phyloP scores from a whole-genome alignment of 441 rosid genomes.

The Aleurites moluccanus region DNA sequence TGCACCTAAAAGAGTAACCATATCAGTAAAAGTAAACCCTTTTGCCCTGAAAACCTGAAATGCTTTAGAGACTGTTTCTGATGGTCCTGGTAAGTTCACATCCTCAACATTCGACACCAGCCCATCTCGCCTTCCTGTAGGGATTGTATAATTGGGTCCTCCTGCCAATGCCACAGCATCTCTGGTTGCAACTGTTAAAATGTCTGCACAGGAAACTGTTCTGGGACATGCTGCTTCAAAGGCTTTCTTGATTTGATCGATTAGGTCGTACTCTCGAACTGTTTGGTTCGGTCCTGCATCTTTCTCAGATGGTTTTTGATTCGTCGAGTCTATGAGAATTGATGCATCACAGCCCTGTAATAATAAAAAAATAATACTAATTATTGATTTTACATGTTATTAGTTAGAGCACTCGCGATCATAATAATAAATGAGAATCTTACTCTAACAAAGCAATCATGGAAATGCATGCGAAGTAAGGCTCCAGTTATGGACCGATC shows the following conservation, averaged over 20 bases:
- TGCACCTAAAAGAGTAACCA: conserved; percentile 66
- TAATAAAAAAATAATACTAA: not conserved
- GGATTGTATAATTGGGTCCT: conserved; percentile 47
- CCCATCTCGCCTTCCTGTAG: conserved; percentile 69
- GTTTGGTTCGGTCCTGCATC: conserved; percentile 48
- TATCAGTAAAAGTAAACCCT: conserved; percentile 48
- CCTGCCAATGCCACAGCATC: conserved; percentile 57
- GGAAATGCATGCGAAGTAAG: conserved; percentile 83
- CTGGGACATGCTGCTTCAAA: conserved; percentile 56
- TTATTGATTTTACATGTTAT: no score
- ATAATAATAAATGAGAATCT: conserved; percentile 1
- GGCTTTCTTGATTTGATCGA: conserved; percentile 51
- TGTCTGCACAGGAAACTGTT: conserved; percentile 67
- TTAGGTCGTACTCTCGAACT: conserved; percentile 55
- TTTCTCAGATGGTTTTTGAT: conserved; percentile 41
- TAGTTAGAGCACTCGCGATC: no score
- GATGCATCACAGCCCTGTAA: conserved; percentile 78
- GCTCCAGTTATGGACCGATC: conserved; percentile 56
- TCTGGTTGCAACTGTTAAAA: conserved; percentile 59
- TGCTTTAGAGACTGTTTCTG: conserved; percentile 39
- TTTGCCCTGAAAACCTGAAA: conserved; percentile 35
- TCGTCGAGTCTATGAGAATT: conserved; percentile 53
- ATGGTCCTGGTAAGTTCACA: conserved; percentile 56
- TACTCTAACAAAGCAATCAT: conserved; percentile 75
- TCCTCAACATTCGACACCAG: conserved; percentile 35